These are phyloP conservation scores for Eragrostis tef DNA, from an alignment of 202 grass and related monocot genomes.

Conservation along the genomic window DNA sequence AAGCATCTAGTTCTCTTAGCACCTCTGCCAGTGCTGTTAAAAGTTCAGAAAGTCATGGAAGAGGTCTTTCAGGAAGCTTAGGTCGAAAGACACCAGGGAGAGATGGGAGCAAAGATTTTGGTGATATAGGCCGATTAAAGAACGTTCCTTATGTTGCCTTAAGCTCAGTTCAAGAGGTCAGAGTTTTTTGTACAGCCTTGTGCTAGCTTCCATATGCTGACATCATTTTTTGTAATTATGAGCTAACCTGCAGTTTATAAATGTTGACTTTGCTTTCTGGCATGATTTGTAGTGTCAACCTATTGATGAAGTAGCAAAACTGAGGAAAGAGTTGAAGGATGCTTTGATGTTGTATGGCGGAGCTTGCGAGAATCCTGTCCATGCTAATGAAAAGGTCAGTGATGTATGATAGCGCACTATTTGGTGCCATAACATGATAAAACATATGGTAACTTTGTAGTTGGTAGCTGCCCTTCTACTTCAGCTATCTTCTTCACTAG, in stretches of 20 bases:
- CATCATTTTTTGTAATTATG: constrained; percentile 8
- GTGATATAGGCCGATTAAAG: constrained; percentile 39
- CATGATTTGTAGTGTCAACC: constrained; percentile 55
- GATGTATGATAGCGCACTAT: constrained; percentile 12
- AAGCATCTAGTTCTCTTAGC: constrained; percentile 39
- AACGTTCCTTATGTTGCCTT: constrained; percentile 46
- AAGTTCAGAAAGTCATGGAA: constrained; percentile 58
- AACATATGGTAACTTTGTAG: not conserved
- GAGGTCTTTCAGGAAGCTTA: constrained; percentile 44
- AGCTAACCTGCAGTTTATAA: constrained; percentile 2
- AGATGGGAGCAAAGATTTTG: constrained; percentile 37
- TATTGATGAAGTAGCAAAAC: constrained; percentile 65
- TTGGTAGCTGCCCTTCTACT: not conserved
- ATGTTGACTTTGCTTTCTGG: constrained; percentile 40
- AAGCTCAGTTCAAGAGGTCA: constrained; percentile 52
- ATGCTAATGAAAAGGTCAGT: constrained; percentile 65
- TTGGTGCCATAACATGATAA: not conserved
- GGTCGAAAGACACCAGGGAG: constrained; percentile 43
- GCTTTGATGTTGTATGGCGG: constrained; percentile 57
- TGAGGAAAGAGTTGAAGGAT: constrained; percentile 63
- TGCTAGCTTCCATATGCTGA: constrained; percentile 30
- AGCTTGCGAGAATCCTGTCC: constrained; percentile 65
- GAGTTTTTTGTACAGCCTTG: constrained; percentile 10
- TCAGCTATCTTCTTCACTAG: not conserved
- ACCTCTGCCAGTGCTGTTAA: constrained; percentile 44